Base-by-base conservation (phyloP, 805 yeast species). In the Yarrowia keelungensis region DNA sequence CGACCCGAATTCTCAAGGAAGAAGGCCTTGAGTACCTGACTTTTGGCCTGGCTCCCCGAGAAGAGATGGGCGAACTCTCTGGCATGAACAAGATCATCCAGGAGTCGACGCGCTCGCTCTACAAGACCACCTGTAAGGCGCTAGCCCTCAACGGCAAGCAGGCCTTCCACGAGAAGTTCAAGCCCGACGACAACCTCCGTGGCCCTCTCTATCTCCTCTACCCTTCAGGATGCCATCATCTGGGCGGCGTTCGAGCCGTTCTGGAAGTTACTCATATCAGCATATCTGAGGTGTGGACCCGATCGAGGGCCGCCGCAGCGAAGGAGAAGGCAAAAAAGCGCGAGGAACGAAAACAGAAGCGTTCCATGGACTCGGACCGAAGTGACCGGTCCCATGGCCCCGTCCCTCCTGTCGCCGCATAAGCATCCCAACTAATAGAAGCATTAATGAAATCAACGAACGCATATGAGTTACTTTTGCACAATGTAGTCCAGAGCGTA, bases 351-450 rank as follows among this genome's bases (percentile, higher is more conserved):
- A 54, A 54, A 26, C 61, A 54, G 38, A 39, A 41, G 9, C 61
- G 61, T 22, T 54, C 61, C 46, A 41, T 41, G 36, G 61, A 54
- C 15, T 54, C 61, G 47, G 47, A 41, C 9, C 61, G 61, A 26
- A 41, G 43, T 12, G 58, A 35, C 11, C 54, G 41, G 35, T 50
- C 59, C 12, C 22, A 14, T 38, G 59, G 61, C 46, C 61, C 61
- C 47, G 47, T 54, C 46, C 46, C 46, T 54, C 61, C 61, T 53
- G 59, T 53, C 61, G 47, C 61, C 46, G 61, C 61, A 54, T 54
- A 54, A 53, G 61, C 61, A 54, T 54, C 59, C 59, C 59, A 53
- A 53, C 59, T 53, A 53, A 54, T 54, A 54, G 61, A 53, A 54
- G 61, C 61, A 54, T 54, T 54, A 54, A 54, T 54, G 61, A 54